Base-by-base conservation (phyloP, 768 basidiomycete genomes). In the Grammothele lineata region DNA sequence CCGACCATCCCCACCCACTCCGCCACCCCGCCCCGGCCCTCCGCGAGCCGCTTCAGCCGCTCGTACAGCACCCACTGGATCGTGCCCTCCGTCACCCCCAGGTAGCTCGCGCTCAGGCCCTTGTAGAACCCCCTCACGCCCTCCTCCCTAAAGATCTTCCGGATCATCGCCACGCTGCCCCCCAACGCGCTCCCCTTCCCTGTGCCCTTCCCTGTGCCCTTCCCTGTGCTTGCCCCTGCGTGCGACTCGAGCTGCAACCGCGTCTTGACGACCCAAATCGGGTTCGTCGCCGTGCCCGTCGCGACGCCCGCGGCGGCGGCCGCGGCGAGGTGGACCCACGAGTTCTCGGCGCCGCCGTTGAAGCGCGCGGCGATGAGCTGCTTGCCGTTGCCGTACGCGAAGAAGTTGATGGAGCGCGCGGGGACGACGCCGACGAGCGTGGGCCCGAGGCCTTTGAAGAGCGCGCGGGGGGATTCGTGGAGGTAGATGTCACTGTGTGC, bases 191-290 rank as follows among this genome's bases (percentile, higher is more conserved):
- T 19, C 6, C 35, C 35, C 14, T 7, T 7, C 8, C 8, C 27
- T 30, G 27, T 7, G 8, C 8, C 27, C 8, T 7, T 14, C 8
- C 27, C 27, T 7, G 27, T 30, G 8, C 8, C 27, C n/a, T n/a
- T n/a, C n/a, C n/a, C n/a, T n/a, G n/a, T n/a, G 18, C 6, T 9
- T 22, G 63, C 35, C 48, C 57, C 49, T 46, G 35, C 12, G 26
- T 51, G 55, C 25, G 40, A 22, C 32, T 51, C 45, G 14, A 99
- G 80, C 62, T 99, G 96, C 44, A 99, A 59, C 6, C 95, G 84
- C 36, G 96, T 99, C 67, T 98, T 99, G 51, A 99, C 92, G 38
- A 99, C 96, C 96, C 96, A 99, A 21, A 99, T 95, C 0, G 96
- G 96, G 64, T 99, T 99, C 18, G 96, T 98, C 10, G 82, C 91